These are phyloP conservation scores for Leccinum rimulosum DNA, from an alignment of 768 basidiomycete species.

Conservation along the genomic window DNA sequence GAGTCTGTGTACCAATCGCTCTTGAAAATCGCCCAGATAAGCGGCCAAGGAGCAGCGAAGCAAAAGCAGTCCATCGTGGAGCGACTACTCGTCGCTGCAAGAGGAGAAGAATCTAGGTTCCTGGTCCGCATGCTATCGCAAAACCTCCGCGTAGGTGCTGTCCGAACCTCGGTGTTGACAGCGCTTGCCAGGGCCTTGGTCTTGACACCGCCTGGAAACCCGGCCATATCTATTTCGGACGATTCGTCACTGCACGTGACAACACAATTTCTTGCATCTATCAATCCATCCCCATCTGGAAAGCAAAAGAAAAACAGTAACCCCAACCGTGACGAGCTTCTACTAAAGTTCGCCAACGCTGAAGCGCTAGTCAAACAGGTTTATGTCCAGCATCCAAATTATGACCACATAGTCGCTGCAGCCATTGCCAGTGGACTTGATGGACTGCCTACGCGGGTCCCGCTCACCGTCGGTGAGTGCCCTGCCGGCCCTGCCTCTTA, in stretches of 20 bases:
- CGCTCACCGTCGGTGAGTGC: conserved; percentile 63
- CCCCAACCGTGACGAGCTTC: conserved; percentile 35
- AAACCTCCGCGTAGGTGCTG: conserved; percentile 86
- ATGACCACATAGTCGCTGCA: conserved; percentile 63
- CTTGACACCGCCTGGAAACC: conserved; percentile 44
- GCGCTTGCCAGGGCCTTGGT: conserved; percentile 79
- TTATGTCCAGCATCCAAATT: conserved; percentile 77
- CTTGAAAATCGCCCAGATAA: conserved; percentile 61
- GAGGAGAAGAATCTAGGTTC: conserved; percentile 86
- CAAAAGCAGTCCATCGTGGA: conserved; percentile 78
- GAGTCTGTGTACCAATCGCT: conserved; percentile 65
- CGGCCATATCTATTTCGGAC: conserved; percentile 15
- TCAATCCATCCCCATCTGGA: conserved; percentile 14
- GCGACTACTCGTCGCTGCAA: conserved; percentile 77
- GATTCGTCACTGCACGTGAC: conserved; percentile 31
- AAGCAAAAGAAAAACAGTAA: conserved; percentile 33
- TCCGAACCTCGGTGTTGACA: conserved; percentile 75
- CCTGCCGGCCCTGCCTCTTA: conserved; percentile 1
- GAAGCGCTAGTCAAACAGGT: conserved; percentile 67
- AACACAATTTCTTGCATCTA: conserved; percentile 17
- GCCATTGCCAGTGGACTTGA: conserved; percentile 61
- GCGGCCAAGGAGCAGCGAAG: conserved; percentile 73
- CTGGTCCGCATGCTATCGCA: conserved; percentile 71
- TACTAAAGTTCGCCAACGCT: conserved; percentile 48
- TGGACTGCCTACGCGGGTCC: conserved; percentile 55